Conservation (phyloP, 805 yeast species). For the Candida patagonica region DNA sequence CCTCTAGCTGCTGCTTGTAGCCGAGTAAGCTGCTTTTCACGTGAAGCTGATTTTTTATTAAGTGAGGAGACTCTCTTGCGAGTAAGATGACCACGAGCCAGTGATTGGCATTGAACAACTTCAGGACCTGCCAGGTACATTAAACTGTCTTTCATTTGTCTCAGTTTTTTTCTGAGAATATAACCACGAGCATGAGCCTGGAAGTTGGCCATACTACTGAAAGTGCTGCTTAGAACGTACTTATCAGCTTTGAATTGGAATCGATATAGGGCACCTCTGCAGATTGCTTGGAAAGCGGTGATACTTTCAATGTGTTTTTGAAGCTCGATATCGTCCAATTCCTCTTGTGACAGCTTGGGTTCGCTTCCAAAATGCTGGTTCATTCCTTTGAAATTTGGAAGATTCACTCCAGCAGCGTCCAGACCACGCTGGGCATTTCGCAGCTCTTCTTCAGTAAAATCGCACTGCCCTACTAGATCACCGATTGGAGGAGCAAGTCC, state of each 20-base stretch:
- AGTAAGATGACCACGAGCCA: conserved; percentile 19
- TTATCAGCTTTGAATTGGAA: conserved; percentile 53
- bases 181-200: conserved; percentile 53
- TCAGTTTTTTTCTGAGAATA: conserved; percentile 12
- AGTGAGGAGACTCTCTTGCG: background rate
- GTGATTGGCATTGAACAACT: conserved; percentile 21
- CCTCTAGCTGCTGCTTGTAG: conserved; percentile 60
- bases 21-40: conserved; percentile 22
- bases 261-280: conserved; percentile 61
- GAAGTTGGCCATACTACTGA: conserved; percentile 23
- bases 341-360: conserved; percentile 23
- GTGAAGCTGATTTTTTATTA: background rate
- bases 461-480: conserved; percentile 50
- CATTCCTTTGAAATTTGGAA: conserved; percentile 69
- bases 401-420: conserved; percentile 52
- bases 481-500: conserved; percentile 52
- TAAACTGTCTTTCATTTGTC: conserved; percentile 14
- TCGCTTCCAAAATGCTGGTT: conserved; percentile 33
- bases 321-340: conserved; percentile 23
- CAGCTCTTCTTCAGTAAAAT: conserved; percentile 62
- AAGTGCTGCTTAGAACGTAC: conserved; percentile 39
- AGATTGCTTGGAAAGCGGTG: conserved; percentile 53
- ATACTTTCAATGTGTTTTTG: conserved; percentile 28
- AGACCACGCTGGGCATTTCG: conserved; percentile 52
- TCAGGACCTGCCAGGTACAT: conserved; percentile 11